Base-by-base conservation (phyloP, 371 early-diverging fungal species). In the Umbelopsis sp. region DNA sequence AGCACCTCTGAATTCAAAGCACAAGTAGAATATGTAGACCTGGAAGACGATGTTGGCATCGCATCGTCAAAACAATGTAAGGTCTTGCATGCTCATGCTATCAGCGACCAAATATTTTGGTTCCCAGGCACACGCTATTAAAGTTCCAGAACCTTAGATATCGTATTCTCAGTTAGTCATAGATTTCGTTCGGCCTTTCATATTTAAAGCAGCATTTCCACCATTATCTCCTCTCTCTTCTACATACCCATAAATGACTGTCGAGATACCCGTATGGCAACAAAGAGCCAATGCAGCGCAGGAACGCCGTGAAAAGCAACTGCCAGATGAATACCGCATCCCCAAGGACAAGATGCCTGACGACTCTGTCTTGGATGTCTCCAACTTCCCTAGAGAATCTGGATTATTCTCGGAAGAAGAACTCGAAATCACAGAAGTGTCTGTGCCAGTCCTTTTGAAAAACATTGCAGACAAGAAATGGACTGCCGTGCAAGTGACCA, bases 311-410 rank as follows among this genome's bases (percentile, higher is more conserved):
- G 57, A 57, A 29, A 57, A 57, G 35, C 57, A 57, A 18, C 12
- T 57, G 1, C 57, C 57, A 24, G 57, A 57, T 11, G 57, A 57
- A 57, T 57, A 57, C 14, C 57, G 57, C 12, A 57, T 57, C 32
- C 57, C 57, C 57, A 57, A 57, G 57, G 57, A 57, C 18, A 57
- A 35, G 12, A 57, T 57, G 57, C 57, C 57, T 3, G 57, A 11
- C 1, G 57, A 57, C 29, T 57, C 57, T 37, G 57, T 57, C 0
- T 32, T 32, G 35, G 57, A 57, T 35, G 57, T 57, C 35, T 57
- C 57, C 38, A 57, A 57, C n/a, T 57, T 57, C 18, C 57, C 57
- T 1, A 57, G 35, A 57, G 57, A 57, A n/a, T 57, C 57, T 18
- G 57, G 57, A 4, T 35, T 57, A 35, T 57, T 37, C 35, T 32